Base-by-base conservation (phyloP, 139 green algal species). In the Zygnema cylindricum region DNA sequence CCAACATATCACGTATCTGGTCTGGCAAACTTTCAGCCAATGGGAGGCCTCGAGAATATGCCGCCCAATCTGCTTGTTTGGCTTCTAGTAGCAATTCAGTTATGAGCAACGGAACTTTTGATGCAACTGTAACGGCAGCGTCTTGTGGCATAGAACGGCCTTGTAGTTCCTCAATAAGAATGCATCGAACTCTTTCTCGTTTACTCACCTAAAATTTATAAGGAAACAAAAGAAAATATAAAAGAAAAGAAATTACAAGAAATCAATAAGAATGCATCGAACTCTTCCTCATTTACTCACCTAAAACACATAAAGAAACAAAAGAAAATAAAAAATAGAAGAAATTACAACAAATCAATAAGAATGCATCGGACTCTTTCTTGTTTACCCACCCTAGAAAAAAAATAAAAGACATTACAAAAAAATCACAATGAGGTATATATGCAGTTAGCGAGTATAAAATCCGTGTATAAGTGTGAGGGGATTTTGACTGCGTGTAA, bases 161-260 rank as follows among this genome's bases (percentile, higher is more conserved):
- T 25, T 25, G 30, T 30, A 73, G 57, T 30, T 25, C 30, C 57
- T 73, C 57, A 25, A 30, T 30, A 30, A 73, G 25, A 30, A 73
- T 73, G 57, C 30, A 25, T 25, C 57, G 57, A 25, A 73, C 57
- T 30, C 25, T 30, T 30, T 25, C 25, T 25, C 57, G 57, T 30
- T 73, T 73, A 30, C 57, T 73, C 30, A 35, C 57, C 57, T 73
- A n/a, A n/a, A n/a, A n/a, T n/a, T n/a, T n/a, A n/a, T n/a, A n/a
- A n/a, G n/a, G n/a, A n/a, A n/a, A n/a, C n/a, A n/a, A n/a, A n/a
- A n/a, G n/a, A n/a, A n/a, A n/a, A n/a, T n/a, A n/a, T n/a, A n/a
- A n/a, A n/a, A n/a, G n/a, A n/a, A n/a, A n/a, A n/a, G n/a, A n/a
- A n/a, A n/a, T n/a, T n/a, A n/a, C n/a, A n/a, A n/a, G n/a, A n/a